Evolutionary conservation across 2,329 filamentous ascomycete genomes (phyloP), one percentile per base, ranked within the genome.

Genomic region (Dactylellina cionopaga): DNA sequence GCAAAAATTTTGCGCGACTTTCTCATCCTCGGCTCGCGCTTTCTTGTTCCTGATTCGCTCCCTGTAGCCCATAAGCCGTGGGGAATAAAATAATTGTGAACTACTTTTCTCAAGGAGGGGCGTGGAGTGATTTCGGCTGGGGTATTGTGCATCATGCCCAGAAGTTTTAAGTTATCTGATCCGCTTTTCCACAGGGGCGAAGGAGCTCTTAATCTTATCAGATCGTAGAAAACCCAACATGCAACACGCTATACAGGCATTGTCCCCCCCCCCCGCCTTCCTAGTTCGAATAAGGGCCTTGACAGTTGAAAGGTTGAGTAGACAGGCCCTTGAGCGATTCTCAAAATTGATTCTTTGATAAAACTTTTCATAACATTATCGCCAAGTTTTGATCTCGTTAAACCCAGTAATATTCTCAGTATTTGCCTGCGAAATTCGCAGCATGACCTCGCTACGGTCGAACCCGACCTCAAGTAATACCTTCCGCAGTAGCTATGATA

Each of bases 151-250:
- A 33, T 39, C 29, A 44, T 19, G 51, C 47, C 46, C 37, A 55
- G 59, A 11, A 39, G 44, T 66, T 66, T 66, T 66, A 66, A 66
- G 62, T 66, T 66, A 66, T 66, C 62, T 56, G 62, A 66, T 66
- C 62, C 62, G 62, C 62, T 49, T 55, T 62, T 19, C 43, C 10
- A 31, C 39, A 47, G 27, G 62, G 60, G 62, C 7, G 2, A 39
- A 39, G 41, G 62, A 66, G 62, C 62, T 66, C 51, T 43, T 56
- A 56, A 58, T 66, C 62, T 66, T 66, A 66, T 66, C 62, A 39
- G 62, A 66, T 66, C 62, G 39, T 27, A 24, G n/a, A 44, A 49
- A 49, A 56, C 58, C 62, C 62, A 66, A 66, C 62, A 66, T 6
- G n/a, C 60, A 66, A 66, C 62, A 58, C 31, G 39, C 31, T 41